These are phyloP conservation scores for Myochromella boudieri DNA, from an alignment of 768 basidiomycete genomes.

Conservation along the genomic window DNA sequence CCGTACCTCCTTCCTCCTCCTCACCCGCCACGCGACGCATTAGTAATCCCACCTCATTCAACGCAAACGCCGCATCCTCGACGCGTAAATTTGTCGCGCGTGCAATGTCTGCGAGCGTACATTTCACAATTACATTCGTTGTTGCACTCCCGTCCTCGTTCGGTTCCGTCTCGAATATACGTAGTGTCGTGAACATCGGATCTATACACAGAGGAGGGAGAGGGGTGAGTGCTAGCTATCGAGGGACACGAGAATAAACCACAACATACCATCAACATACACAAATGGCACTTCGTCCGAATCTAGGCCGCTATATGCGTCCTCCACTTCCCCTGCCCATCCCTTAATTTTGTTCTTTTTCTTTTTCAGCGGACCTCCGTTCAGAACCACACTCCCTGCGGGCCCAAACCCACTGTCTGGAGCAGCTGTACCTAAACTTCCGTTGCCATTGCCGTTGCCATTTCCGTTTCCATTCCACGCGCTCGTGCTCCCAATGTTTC, in stretches of 20 bases:
- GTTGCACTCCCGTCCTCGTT: conserved; percentile 69
- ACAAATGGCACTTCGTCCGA: conserved; percentile 30
- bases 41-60: conserved; percentile 85
- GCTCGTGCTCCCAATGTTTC: background rate
- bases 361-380: conserved; percentile 29
- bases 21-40: conserved; percentile 35
- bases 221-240: no score
- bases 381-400: conserved; percentile 13
- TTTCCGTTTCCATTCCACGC: background rate
- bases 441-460: conserved; percentile 2
- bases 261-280: conserved; percentile 41
- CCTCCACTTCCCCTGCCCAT: conserved; percentile 68
- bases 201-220: conserved; percentile 35
- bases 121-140: conserved; percentile 64
- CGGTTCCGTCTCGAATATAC: conserved; percentile 55
- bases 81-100: conserved; percentile 75
- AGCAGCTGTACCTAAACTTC: no score
- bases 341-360: conserved; percentile 61
- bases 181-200: conserved; percentile 49
- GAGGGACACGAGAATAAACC: no score
- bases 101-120: conserved; percentile 78
- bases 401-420: conserved; percentile 2
- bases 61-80: conserved; percentile 86
- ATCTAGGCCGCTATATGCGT: conserved; percentile 30
- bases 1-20: conserved; percentile 30